phyloP scores from a whole-genome alignment of 2,329 filamentous ascomycete genomes.

The Beauveria sp. region DNA sequence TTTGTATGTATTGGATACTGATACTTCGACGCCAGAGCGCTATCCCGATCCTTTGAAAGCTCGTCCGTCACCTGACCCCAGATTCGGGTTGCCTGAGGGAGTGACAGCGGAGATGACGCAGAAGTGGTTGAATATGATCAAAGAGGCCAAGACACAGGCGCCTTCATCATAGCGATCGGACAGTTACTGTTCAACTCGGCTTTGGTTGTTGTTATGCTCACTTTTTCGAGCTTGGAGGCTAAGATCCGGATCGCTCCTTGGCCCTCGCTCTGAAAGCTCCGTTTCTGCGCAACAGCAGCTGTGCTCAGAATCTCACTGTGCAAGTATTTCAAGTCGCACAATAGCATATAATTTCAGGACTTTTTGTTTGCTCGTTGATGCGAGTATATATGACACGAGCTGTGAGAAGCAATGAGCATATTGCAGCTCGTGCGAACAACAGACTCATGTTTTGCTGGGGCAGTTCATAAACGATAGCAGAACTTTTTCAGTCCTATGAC shows the following conservation, averaged over 20 bases:
- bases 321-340: not conserved
- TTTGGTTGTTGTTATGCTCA: not conserved
- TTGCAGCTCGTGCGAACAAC: not conserved
- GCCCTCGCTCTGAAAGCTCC: too few relatives aligned
- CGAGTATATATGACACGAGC: too few relatives aligned
- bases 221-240: not conserved
- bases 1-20: not conserved
- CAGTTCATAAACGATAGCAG: too few relatives aligned
- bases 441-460: too few relatives aligned
- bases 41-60: slow-evolving; percentile 41
- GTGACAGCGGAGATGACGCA: slow-evolving; percentile 35
- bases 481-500: too few relatives aligned
- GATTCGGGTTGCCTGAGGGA: slow-evolving; percentile 27
- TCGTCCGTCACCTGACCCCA: slow-evolving; percentile 24
- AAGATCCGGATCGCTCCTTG: not conserved
- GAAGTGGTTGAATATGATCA: slow-evolving; percentile 29
- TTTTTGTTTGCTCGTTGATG: not conserved
- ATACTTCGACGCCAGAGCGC: slow-evolving; percentile 21
- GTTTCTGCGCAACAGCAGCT: not conserved
- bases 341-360: not conserved
- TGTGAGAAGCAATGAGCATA: not conserved
- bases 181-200: too few relatives aligned
- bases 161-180: not conserved
- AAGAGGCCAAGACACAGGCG: slow-evolving; percentile 3
- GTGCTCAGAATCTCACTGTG: not conserved